phyloP scores from a whole-genome alignment of 768 basidiomycete genomes.

The Fibroporia radiculosa region DNA sequence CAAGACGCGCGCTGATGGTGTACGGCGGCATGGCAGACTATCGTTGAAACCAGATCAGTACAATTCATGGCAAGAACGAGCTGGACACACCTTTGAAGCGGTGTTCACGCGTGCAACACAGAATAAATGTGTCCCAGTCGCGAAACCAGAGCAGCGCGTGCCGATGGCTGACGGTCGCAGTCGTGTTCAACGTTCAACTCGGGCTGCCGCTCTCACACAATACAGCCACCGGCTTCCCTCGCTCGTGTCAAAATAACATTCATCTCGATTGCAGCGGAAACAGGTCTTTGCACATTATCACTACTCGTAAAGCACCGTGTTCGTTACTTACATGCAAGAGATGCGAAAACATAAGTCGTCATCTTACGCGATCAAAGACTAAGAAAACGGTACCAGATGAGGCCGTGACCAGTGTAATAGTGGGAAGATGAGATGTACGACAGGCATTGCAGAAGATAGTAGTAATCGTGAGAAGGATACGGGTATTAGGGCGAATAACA shows the following conservation, averaged over 20 bases:
- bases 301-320: constrained; percentile 1
- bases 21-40: constrained; percentile 18
- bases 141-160: too few species aligned
- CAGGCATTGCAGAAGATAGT: constrained; percentile 20
- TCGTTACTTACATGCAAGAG: constrained; percentile 7
- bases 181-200: too few species aligned
- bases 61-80: too few species aligned
- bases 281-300: constrained; percentile 1
- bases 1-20: constrained; percentile 12
- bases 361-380: constrained; percentile 1
- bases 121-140: too few species aligned
- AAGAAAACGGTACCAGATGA: not conserved
- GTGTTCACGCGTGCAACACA: too few species aligned
- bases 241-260: not conserved
- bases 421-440: constrained; percentile 17
- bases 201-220: too few species aligned
- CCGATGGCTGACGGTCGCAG: too few species aligned
- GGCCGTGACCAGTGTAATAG: constrained; percentile 15
- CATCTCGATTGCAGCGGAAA: not conserved
- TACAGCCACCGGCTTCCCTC: not conserved
- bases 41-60: too few species aligned
- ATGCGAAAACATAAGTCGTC: not conserved
- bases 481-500: constrained; percentile 16
- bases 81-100: too few species aligned
- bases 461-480: constrained; percentile 18